These are phyloP conservation scores for Niebla homalea DNA, from an alignment of 495 filamentous ascomycete genomes.

Conservation along the genomic window DNA sequence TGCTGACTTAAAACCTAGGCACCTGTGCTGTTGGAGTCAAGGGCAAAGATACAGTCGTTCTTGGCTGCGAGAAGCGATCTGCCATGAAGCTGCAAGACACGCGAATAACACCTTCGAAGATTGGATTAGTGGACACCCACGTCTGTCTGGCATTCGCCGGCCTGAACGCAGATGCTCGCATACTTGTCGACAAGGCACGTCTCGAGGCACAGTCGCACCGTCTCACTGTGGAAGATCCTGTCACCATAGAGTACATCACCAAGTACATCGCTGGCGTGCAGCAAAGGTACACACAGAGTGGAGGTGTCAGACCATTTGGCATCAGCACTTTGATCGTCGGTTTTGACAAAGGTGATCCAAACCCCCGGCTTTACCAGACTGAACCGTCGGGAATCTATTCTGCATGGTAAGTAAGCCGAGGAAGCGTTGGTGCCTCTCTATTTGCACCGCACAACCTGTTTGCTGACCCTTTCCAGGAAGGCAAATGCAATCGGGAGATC, in stretches of 20 bases:
- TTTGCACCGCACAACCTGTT: not conserved
- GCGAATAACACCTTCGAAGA: slow-evolving; percentile 96
- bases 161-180: slow-evolving; percentile 91
- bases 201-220: slow-evolving; percentile 95
- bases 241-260: slow-evolving; percentile 97
- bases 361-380: slow-evolving; percentile 86
- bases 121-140: slow-evolving; percentile 85
- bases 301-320: slow-evolving; percentile 92
- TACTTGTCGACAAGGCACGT: slow-evolving; percentile 92
- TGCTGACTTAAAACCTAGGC: slow-evolving; percentile 35
- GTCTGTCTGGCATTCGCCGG: slow-evolving; percentile 95
- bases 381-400: slow-evolving; percentile 98
- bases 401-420: slow-evolving; percentile 60
- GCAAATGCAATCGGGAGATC: slow-evolving; percentile 97
- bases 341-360: slow-evolving; percentile 81
- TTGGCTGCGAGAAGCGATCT: slow-evolving; percentile 96
- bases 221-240: slow-evolving; percentile 94
- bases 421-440: not conserved
- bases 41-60: slow-evolving; percentile 82
- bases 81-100: slow-evolving; percentile 99
- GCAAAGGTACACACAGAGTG: slow-evolving; percentile 95
- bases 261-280: slow-evolving; percentile 97
- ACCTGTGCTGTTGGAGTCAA: slow-evolving; percentile 98
- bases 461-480: slow-evolving; percentile 51
- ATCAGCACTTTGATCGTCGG: slow-evolving; percentile 96